Evolutionary conservation across 129 eudicot genomes (phyloP).

Genomic region (Cynara cardunculus): DNA sequence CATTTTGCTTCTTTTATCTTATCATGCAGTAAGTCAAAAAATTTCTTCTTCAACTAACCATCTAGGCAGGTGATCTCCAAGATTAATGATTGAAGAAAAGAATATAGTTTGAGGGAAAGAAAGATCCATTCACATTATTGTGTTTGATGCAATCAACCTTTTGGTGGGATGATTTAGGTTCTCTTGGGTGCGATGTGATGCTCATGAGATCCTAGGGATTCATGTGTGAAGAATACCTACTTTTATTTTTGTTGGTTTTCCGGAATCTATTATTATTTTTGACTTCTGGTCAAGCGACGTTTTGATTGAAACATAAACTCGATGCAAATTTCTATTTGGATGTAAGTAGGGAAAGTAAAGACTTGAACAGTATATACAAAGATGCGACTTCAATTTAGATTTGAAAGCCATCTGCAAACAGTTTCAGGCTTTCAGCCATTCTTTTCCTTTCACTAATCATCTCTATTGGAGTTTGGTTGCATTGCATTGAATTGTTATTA

Average conservation of each 20-base stretch:
- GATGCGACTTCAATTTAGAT: background rate
- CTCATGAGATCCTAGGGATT: background rate
- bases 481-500: background rate
- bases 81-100: conserved; percentile 1
- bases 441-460: background rate
- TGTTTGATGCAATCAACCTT: background rate
- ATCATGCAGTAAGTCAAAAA: too few relatives aligned
- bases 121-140: background rate
- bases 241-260: background rate
- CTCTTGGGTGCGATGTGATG: background rate
- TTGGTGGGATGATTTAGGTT: background rate
- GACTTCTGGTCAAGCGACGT: background rate
- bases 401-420: background rate
- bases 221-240: background rate
- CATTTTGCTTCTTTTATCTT: background rate
- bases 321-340: background rate
- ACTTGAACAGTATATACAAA: background rate
- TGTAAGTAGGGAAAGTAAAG: background rate
- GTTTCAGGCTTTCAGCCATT: background rate
- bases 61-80: background rate
- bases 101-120: background rate
- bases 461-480: background rate
- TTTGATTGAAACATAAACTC: background rate
- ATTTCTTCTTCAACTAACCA: too few relatives aligned
- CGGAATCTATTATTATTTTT: background rate